phyloP scores from a whole-genome alignment of 108 stramenopile genomes.

The Cyclotella choctawhatcheeana region DNA sequence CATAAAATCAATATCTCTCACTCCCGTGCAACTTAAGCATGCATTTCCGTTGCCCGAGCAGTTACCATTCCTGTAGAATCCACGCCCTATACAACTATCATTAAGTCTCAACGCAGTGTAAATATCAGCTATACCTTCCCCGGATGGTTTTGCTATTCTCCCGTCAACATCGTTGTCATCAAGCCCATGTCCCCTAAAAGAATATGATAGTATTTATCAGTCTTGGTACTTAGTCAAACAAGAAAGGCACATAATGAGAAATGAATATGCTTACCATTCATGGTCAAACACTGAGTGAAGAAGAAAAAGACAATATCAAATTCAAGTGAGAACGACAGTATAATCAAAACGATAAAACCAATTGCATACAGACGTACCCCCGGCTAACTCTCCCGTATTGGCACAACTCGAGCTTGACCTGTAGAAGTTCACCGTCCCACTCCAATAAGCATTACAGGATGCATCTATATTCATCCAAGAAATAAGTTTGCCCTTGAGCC shows the following conservation, averaged over 20 bases:
- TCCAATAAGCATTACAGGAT: slow-evolving; percentile 38
- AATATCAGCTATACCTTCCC: slow-evolving; percentile 39
- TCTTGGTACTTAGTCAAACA: background rate
- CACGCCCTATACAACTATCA: slow-evolving; percentile 40
- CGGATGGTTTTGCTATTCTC: slow-evolving; percentile 23
- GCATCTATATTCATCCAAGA: slow-evolving; percentile 24
- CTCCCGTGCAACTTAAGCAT: slow-evolving; percentile 7
- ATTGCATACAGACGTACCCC: background rate
- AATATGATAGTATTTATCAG: background rate
- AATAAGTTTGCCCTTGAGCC: slow-evolving; percentile 16
- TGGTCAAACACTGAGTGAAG: slow-evolving; percentile 11
- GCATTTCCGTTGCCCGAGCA: slow-evolving; percentile 7
- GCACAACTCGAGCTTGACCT: slow-evolving; percentile 15
- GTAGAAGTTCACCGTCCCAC: slow-evolving; percentile 35
- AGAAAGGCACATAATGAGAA: background rate
- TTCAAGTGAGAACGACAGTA: no score
- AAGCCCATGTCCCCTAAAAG: slow-evolving; percentile 20
- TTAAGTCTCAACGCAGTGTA: slow-evolving; percentile 28
- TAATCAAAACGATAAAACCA: no score
- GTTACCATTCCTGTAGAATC: slow-evolving; percentile 4
- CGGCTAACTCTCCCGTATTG: slow-evolving; percentile 28
- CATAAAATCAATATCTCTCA: slow-evolving; percentile 22
- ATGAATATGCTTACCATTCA: slow-evolving; percentile 11
- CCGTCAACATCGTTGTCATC: slow-evolving; percentile 24
- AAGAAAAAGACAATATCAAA: background rate